Conservation (phyloP, 139 green algal genomes). For the Tetraselmis chui region DNA sequence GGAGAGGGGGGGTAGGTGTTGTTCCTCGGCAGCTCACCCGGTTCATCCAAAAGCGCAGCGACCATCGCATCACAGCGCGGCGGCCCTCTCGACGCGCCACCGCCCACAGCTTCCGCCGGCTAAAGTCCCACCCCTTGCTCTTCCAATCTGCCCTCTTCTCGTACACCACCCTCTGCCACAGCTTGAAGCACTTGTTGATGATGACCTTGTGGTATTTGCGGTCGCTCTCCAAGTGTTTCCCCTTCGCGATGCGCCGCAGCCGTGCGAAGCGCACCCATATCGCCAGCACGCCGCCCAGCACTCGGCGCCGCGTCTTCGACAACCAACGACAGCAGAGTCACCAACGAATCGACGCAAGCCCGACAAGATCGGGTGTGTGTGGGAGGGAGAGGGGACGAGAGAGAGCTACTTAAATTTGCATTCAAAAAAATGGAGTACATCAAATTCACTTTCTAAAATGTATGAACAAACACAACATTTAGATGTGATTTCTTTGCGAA, state of each 20-base stretch:
- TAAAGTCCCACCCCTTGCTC: neutral
- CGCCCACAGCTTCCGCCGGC: neutral
- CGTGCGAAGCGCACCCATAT: neutral
- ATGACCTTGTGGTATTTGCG: neutral
- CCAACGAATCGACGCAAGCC: too few relatives aligned
- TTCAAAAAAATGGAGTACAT: too few relatives aligned
- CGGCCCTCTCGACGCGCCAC: neutral
- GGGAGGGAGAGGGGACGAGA: too few relatives aligned
- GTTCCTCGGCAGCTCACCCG: too few relatives aligned
- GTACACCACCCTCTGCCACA: neutral
- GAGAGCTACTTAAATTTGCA: too few relatives aligned
- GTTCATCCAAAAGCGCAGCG: neutral
- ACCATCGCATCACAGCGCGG: neutral
- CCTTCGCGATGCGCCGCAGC: neutral
- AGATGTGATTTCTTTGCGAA: too few relatives aligned
- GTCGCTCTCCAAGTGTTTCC: neutral
- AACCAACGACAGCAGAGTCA: too few relatives aligned
- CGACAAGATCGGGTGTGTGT: too few relatives aligned
- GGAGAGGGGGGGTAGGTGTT: neutral
- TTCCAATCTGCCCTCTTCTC: neutral
- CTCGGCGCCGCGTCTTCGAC: neutral
- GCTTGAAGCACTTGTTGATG: neutral
- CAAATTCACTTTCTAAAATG: too few relatives aligned
- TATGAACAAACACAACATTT: too few relatives aligned
- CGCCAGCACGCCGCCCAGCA: neutral